Conservation (phyloP, 106 monocot species). For the Ottelia alismoides region DNA sequence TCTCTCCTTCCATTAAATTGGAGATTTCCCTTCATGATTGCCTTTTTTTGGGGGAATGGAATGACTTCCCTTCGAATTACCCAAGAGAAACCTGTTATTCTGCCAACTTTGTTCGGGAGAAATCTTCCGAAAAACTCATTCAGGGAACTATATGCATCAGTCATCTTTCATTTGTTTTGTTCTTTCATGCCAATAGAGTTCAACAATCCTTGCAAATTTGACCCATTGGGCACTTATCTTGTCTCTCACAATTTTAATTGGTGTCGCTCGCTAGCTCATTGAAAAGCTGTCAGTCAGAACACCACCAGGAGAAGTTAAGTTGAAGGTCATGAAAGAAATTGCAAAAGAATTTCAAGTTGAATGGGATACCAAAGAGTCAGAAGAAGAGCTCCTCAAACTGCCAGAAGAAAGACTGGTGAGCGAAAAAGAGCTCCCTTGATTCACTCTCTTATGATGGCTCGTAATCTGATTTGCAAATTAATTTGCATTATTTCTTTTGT, state of each 20-base stretch:
- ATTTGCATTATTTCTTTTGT: not conserved
- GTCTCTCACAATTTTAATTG: not conserved
- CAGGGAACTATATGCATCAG: no score
- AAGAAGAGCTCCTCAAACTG: constrained; percentile 80
- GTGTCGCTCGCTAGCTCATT: constrained; percentile 35
- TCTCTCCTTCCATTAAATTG: no score
- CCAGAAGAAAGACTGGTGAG: constrained; percentile 55
- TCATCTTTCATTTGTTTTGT: no score
- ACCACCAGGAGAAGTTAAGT: constrained; percentile 64
- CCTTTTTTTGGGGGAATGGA: no score
- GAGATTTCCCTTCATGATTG: no score
- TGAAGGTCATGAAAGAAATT: constrained; percentile 90
- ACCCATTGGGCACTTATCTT: not conserved
- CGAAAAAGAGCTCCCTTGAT: not conserved
- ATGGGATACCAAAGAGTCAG: constrained; percentile 68
- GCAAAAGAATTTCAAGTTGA: constrained; percentile 73
- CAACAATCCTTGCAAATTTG: no score
- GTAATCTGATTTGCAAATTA: not conserved
- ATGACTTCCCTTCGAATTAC: no score
- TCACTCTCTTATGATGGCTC: not conserved
- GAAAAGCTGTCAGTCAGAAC: constrained; percentile 81
- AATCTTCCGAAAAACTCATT: no score
- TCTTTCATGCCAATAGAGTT: no score
- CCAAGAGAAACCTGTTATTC: no score
- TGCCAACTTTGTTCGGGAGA: no score